These are phyloP conservation scores for Candida maesae DNA, from an alignment of 805 yeast species.

Conservation along the genomic window DNA sequence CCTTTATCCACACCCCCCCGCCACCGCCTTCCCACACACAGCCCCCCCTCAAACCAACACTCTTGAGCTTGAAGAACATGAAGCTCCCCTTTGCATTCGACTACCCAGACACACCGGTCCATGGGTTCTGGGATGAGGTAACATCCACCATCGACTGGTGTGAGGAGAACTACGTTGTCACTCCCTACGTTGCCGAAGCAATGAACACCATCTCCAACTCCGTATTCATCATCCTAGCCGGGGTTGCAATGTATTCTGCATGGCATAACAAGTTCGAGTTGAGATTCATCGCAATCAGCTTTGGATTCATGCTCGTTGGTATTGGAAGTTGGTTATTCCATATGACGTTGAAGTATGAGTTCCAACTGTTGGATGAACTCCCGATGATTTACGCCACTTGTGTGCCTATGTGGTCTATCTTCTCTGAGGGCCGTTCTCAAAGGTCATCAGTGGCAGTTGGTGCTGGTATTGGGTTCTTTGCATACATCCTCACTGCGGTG, in stretches of 20 bases:
- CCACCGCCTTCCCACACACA: too few species aligned
- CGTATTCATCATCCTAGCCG: slow-evolving; percentile 51
- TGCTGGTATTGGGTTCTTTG: slow-evolving; percentile 45
- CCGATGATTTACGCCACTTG: slow-evolving; percentile 99
- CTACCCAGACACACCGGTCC: slow-evolving; percentile 50
- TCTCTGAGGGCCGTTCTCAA: slow-evolving; percentile 50
- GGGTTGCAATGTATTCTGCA: slow-evolving; percentile 61
- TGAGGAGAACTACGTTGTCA: slow-evolving; percentile 91
- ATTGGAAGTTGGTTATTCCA: slow-evolving; percentile 94
- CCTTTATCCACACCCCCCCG: too few species aligned
- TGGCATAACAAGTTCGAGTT: slow-evolving; percentile 56
- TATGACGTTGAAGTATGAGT: slow-evolving; percentile 89
- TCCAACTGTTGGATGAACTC: slow-evolving; percentile 87
- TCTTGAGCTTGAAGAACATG: too few species aligned
- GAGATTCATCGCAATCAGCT: slow-evolving; percentile 65
- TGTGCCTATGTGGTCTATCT: slow-evolving; percentile 84
- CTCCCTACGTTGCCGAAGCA: slow-evolving; percentile 84
- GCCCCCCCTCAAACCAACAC: too few species aligned
- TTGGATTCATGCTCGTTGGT: slow-evolving; percentile 88
- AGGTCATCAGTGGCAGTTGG: slow-evolving; percentile 42
- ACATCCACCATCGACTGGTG: slow-evolving; percentile 99
- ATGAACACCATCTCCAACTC: slow-evolving; percentile 81
- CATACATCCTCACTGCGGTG: slow-evolving; percentile 59
- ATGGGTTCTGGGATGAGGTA: slow-evolving; percentile 76
- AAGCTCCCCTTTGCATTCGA: slow-evolving; percentile 49